Evolutionary conservation across 345 rosid species (phyloP), one percentile per base, ranked within the genome.

Genomic region (Populus nigra): DNA sequence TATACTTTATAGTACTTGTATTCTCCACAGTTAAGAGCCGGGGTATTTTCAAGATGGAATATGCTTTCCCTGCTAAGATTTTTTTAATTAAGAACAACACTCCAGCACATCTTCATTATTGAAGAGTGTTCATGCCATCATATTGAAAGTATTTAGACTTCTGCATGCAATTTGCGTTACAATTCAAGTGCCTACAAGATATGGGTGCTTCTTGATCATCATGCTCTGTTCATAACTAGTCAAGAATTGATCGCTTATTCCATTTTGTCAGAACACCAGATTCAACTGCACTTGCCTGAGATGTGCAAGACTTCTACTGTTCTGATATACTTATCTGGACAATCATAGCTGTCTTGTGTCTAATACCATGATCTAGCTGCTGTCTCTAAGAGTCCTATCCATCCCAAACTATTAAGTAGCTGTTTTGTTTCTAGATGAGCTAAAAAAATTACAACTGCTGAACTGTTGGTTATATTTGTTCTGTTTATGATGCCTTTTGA

Each of bases 401-500:
- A 50, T 5, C 57, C 57, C 57, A 1, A 5, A 50, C 57, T 50
- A 16, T 47, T 3, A 16, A 47, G 53, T 47, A 15, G 53, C 7
- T 15, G 18, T 47, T 50, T 50, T 50, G 3, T 50, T 50, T 50
- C 22, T 6, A 50, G 9, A 50, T 18, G 57, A 50, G 22, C 57
- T 2, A 50, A 50, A 18, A 50, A 4, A 16, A 4, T 16, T 47
- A 47, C 53, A 47, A 4, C 53, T 15, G 6, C 53, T 47, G 53
- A 47, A 50, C 57, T 50, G 22, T 18, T 50, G 11, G 22, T 8
- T 18, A 10, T 49, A 9, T 36, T 59, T 25, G n/a, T n/a, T 61
- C 66, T 25, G 22, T 53, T 59, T 61, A 63, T 66, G 43, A 75
- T 45, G 72, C 45, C 23, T 73, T 45, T 38, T 65, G 73, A 5